Evolutionary conservation across 2,329 filamentous ascomycete genomes (phyloP).

Genomic region (Aspergillus carbonarius): DNA sequence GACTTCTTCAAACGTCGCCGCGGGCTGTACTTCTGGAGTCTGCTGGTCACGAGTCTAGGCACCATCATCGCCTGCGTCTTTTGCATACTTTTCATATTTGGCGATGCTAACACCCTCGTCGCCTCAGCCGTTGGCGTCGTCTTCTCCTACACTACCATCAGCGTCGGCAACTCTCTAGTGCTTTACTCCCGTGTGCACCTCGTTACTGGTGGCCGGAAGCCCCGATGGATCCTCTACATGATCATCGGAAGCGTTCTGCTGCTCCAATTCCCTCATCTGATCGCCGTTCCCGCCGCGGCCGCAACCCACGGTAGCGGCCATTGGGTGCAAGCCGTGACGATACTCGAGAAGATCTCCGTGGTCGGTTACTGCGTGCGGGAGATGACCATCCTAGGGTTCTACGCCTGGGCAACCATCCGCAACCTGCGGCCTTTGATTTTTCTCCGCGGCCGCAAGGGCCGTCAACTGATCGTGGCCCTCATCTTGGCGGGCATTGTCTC

Average conservation of each 20-base stretch:
- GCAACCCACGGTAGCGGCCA: conserved; percentile 19
- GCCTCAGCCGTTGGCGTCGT: conserved; percentile 5
- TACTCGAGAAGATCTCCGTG: conserved; percentile 53
- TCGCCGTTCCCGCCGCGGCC: conserved; percentile 33
- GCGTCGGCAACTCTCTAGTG: conserved; percentile 43
- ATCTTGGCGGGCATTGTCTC: conserved; percentile 45
- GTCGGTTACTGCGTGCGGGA: conserved; percentile 54
- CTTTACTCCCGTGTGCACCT: conserved; percentile 49
- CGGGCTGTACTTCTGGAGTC: conserved; percentile 50
- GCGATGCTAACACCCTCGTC: background rate
- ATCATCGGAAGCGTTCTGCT: conserved; percentile 40
- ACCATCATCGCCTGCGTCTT: conserved; percentile 37
- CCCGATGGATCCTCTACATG: conserved; percentile 41
- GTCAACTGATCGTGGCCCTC: conserved; percentile 44
- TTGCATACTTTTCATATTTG: conserved; percentile 17
- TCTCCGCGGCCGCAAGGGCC: conserved; percentile 36
- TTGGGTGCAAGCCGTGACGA: background rate
- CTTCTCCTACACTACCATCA: conserved; percentile 40
- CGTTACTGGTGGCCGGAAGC: conserved; percentile 33
- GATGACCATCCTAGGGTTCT: conserved; percentile 50
- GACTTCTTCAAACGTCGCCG: conserved; percentile 42
- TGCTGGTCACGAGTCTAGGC: conserved; percentile 37
- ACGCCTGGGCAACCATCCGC: conserved; percentile 50
- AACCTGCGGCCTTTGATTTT: conserved; percentile 40
- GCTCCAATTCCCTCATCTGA: conserved; percentile 37